Conservation (phyloP, 257 asterid genomes). For the Solanum habrochaites region DNA sequence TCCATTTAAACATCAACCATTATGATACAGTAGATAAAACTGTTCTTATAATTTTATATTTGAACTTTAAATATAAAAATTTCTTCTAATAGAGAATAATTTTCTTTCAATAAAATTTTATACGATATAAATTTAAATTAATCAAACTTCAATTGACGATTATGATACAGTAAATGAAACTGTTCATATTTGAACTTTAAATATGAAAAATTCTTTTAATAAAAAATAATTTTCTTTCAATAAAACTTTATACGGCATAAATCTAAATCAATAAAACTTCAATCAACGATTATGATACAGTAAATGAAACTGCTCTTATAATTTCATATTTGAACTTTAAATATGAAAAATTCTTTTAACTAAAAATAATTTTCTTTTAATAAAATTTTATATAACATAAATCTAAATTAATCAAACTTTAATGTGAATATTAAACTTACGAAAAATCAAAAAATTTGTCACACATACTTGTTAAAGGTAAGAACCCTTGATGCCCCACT, state of each 20-base stretch:
- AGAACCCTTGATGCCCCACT: constrained; percentile 39
- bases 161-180: too few relatives aligned
- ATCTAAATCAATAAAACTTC: too few relatives aligned
- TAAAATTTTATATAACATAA: fast-evolving
- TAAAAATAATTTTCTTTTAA: fast-evolving
- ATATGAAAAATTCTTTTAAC: fast-evolving
- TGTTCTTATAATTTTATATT: fast-evolving
- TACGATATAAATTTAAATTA: fast-evolving
- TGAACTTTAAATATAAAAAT: too few relatives aligned
- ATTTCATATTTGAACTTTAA: fast-evolving
- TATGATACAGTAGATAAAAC: fast-evolving
- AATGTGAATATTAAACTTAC: fast-evolving
- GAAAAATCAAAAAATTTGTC: too few relatives aligned
- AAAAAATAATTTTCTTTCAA: too few relatives aligned
- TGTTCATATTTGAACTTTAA: too few relatives aligned
- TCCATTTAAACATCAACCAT: fast-evolving
- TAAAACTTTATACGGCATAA: too few relatives aligned
- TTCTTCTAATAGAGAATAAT: fast-evolving
- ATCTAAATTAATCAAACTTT: fast-evolving
- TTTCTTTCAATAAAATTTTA: too few relatives aligned
- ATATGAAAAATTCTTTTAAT: too few relatives aligned
- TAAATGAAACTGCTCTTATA: fast-evolving
- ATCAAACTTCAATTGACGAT: fast-evolving
- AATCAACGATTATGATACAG: fast-evolving
- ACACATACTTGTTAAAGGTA: not conserved